Evolutionary conservation across 2,329 filamentous ascomycete genomes (phyloP), one percentile per base, ranked within the genome.

Genomic region (Calonectria hongkongensis): DNA sequence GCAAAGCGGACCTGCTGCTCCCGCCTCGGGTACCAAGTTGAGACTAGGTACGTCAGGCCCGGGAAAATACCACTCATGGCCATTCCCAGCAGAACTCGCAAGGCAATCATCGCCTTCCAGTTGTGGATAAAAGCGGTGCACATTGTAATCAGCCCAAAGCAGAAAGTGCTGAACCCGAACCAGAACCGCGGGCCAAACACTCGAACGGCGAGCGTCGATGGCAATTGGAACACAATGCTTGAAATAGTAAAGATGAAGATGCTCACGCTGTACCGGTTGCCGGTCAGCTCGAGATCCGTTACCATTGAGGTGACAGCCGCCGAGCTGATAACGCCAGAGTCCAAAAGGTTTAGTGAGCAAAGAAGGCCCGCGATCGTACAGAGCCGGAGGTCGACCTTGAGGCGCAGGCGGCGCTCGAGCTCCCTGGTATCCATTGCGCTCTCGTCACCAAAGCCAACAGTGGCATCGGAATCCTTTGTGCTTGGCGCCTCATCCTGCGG

Each of bases 201-300:
- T n/a, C 66, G 54, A 10, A 68, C 66, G 1, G 66, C 66, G 3
- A 68, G 54, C 0, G 66, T 62, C 15, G 66, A 68, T 4, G 66
- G 66, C 15, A 68, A 13, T 7, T 68, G 66, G 25, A 68, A 68
- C 21, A 33, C 66, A 30, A 68, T 68, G 56, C 66, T 62, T 21
- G 66, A 21, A 16, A 68, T 62, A 54, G 66, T 68, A 41, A 68
- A 68, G 54, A 68, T 68, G 43, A 68, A 68, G 66, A 68, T 68
- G 54, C 66, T 68, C 16, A 68, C 66, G 43, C 66, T 68, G 30
- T 68, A 68, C 4, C 66, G 66, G 54, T 68, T 62, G 39, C 66
- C 66, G 2, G 54, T 62, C 30, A 68, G 43, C 1, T 50, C 66
- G 9, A 68, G 66, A 25, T 68, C 66, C 66, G 54, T 41, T 18